Evolutionary conservation across 768 basidiomycete genomes (phyloP), one percentile per base, ranked within the genome.

Genomic region (Mycena alexandri): DNA sequence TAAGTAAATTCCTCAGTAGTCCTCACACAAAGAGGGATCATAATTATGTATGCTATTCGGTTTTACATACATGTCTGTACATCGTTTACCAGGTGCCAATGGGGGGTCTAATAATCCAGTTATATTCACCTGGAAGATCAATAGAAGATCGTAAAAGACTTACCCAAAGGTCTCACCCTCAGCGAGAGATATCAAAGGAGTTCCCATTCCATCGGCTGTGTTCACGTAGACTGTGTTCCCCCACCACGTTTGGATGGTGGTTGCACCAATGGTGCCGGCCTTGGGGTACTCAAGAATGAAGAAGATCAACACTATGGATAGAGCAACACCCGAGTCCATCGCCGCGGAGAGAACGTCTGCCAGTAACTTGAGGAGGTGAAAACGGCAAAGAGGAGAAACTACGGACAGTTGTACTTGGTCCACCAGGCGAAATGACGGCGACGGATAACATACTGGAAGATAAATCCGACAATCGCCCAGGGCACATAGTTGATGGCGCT

Each of bases 401-500:
- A 63, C 79, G 69, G 64, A 89, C 89, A 91, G 63, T 90, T 91
- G 75, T 91, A 91, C 75, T 91, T 91, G 13, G 89, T 86, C 90
- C 25, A 52, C 84, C 87, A 91, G 3, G 85, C 78, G 77, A 91
- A 91, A 72, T 88, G 82, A 52, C 86, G 84, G 74, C 86, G 80
- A 14, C 90, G 82, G 67, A 91, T 84, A 16, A 89, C 70, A 68
- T 84, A 91, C 71, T 92, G 93, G 82, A 95, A 94, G 47, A 93
- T 77, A 78, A 93, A 94, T 13, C 89, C 87, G 24, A 89, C 84
- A 57, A 82, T 75, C 65, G 85, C 86, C 90, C 91, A 94, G 1
- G 90, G 87, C 3, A 93, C 83, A 72, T 91, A 96, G 79, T 96
- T 95, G 69, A 93, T 82, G 2, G 92, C 92, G 0, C 89, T 93